Conservation (phyloP, 1,284 basidiomycete species). For the Fereydounia khargensis region DNA sequence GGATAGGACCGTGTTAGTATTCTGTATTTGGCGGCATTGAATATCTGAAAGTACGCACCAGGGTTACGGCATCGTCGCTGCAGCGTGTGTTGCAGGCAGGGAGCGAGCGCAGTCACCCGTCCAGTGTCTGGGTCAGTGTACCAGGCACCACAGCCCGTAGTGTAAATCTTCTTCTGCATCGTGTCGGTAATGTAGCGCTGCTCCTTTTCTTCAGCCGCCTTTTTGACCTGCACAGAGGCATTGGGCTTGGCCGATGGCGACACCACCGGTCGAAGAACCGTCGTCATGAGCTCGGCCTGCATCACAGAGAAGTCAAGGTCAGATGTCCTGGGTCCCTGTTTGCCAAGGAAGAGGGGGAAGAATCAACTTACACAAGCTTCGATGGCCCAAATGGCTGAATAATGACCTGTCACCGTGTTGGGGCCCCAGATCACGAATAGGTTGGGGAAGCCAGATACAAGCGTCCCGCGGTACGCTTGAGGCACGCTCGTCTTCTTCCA, state of each 20-base stretch:
- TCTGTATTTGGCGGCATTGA: too few relatives aligned
- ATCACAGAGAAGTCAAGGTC: too few relatives aligned
- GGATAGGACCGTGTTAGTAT: too few relatives aligned
- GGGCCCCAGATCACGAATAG: constrained; percentile 34
- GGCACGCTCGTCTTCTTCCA: constrained; percentile 21
- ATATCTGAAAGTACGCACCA: too few relatives aligned
- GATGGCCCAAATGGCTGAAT: constrained; percentile 18
- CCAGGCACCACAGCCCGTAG: constrained; percentile 24
- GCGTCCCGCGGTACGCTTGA: constrained; percentile 25
- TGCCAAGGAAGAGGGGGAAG: too few relatives aligned
- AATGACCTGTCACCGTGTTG: constrained; percentile 35
- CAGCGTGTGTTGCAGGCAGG: constrained; percentile 18
- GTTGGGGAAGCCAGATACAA: constrained; percentile 40
- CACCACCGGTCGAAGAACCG: constrained; percentile 14
- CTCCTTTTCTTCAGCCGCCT: constrained; percentile 23
- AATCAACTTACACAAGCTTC: too few relatives aligned
- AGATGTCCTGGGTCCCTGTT: too few relatives aligned
- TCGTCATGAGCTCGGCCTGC: constrained; percentile 12
- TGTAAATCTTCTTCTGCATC: constrained; percentile 27
- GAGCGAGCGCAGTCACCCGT: constrained; percentile 14
- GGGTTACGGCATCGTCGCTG: constrained; percentile 14
- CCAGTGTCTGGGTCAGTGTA: constrained; percentile 22
- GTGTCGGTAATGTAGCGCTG: constrained; percentile 12
- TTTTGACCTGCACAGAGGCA: constrained; percentile 2
- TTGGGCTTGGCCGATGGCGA: not conserved